phyloP scores from a whole-genome alignment of 1,139 yeast species.

The Pichia sp. region DNA sequence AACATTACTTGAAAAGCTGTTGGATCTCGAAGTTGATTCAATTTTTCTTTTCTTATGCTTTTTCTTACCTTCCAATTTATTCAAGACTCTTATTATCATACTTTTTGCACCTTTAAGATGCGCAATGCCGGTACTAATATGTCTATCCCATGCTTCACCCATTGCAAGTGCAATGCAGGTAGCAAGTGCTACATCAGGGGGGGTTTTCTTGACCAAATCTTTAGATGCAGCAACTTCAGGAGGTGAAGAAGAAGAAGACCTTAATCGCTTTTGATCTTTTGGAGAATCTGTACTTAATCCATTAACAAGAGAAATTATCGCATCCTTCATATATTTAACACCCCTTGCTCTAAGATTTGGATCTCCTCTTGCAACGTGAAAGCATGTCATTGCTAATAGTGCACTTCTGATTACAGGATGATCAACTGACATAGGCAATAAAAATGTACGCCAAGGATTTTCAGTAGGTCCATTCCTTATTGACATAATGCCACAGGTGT shows the following conservation, averaged over 20 bases:
- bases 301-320: constrained; percentile 50
- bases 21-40: constrained; percentile 2
- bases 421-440: constrained; percentile 46
- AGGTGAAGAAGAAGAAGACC: background rate
- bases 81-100: constrained; percentile 43
- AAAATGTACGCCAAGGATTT: constrained; percentile 58
- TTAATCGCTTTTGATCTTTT: background rate
- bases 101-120: constrained; percentile 61
- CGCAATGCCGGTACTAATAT: constrained; percentile 56
- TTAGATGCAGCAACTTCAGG: background rate
- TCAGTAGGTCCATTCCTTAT: constrained; percentile 56
- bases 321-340: constrained; percentile 48
- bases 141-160: constrained; percentile 64
- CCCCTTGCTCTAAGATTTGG: constrained; percentile 41
- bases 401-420: constrained; percentile 54
- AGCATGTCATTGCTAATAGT: constrained; percentile 56
- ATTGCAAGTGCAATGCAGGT: constrained; percentile 56
- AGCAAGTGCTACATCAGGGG: constrained; percentile 49
- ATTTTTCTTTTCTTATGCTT: constrained; percentile 5
- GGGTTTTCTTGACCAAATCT: constrained; percentile 4
- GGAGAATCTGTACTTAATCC: constrained; percentile 36
- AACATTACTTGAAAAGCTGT: background rate
- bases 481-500: constrained; percentile 56
- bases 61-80: constrained; percentile 14
- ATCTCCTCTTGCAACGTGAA: constrained; percentile 47